phyloP scores from a whole-genome alignment of 257 asterid genomes.

The Thymus quinquecostatus region DNA sequence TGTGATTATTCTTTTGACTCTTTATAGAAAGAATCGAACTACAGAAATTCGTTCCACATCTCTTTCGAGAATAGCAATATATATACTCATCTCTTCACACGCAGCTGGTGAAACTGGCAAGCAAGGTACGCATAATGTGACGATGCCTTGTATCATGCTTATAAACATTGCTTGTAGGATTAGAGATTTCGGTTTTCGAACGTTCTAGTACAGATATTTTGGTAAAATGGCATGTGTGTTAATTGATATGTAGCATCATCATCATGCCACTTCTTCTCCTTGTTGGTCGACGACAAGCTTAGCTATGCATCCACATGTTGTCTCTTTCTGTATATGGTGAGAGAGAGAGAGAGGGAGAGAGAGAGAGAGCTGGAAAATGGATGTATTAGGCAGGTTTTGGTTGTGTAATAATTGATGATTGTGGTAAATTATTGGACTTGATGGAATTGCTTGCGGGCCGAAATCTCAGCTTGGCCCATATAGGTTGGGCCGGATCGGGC shows the following conservation, averaged over 20 bases:
- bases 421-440: too few species aligned
- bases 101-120: background rate
- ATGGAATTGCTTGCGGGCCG: too few species aligned
- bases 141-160: background rate
- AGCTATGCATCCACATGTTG: constrained; percentile 22
- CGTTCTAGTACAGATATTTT: background rate
- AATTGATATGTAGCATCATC: background rate
- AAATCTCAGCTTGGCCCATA: too few species aligned
- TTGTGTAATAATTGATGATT: background rate
- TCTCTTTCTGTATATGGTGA: background rate
- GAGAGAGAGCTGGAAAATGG: constrained; percentile 14
- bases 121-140: constrained; percentile 19
- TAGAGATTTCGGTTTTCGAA: background rate
- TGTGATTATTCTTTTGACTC: constrained; percentile 35
- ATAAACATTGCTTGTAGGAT: constrained; percentile 14
- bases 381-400: constrained; percentile 14
- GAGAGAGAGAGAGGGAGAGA: background rate
- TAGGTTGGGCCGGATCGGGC: too few species aligned
- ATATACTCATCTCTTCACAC: background rate
- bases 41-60: constrained; percentile 20
- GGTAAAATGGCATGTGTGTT: background rate
- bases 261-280: constrained; percentile 11
- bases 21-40: constrained; percentile 27
- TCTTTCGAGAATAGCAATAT: constrained; percentile 6
- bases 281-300: constrained; percentile 11